These are phyloP conservation scores for Exidia glandulosa DNA, from an alignment of 768 basidiomycete genomes.

Conservation along the genomic window DNA sequence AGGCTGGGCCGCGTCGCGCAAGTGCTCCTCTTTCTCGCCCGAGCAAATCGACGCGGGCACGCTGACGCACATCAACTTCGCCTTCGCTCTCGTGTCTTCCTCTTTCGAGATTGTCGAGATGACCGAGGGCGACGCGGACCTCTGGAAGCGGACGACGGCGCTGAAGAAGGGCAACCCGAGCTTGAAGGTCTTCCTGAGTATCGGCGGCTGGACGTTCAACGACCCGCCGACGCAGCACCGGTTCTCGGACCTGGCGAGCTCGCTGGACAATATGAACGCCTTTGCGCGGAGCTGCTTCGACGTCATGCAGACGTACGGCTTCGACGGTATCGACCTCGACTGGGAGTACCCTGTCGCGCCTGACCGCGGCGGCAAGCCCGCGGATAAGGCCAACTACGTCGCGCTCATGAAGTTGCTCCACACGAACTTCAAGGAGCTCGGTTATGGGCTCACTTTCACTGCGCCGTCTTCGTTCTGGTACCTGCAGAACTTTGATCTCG, in stretches of 20 bases:
- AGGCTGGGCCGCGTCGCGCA: not conserved
- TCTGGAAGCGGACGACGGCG: slow-evolving; percentile 1
- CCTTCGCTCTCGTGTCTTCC: not conserved
- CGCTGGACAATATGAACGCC: not conserved
- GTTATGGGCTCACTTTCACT: slow-evolving; percentile 5
- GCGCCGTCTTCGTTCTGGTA: slow-evolving; percentile 6
- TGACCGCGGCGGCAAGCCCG: slow-evolving; percentile 3
- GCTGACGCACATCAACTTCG: slow-evolving; percentile 1
- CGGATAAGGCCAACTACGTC: slow-evolving; percentile 5
- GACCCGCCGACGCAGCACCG: not conserved
- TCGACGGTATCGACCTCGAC: slow-evolving; percentile 1
- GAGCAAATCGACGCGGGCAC: not conserved
- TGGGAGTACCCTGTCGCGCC: slow-evolving; percentile 6
- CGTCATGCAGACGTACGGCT: not conserved
- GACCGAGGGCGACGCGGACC: not conserved
- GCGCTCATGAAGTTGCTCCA: not conserved
- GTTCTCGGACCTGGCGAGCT: not conserved
- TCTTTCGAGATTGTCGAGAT: not conserved
- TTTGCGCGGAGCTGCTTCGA: not conserved
- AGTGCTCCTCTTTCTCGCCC: not conserved
- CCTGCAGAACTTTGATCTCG: slow-evolving; percentile 7
- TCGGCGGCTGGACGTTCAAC: slow-evolving; percentile 6
- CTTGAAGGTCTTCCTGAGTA: not conserved
- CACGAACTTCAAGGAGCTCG: not conserved
- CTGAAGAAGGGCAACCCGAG: not conserved